phyloP scores from a whole-genome alignment of 495 filamentous ascomycete genomes.

The Penicilliopsis zonata region DNA sequence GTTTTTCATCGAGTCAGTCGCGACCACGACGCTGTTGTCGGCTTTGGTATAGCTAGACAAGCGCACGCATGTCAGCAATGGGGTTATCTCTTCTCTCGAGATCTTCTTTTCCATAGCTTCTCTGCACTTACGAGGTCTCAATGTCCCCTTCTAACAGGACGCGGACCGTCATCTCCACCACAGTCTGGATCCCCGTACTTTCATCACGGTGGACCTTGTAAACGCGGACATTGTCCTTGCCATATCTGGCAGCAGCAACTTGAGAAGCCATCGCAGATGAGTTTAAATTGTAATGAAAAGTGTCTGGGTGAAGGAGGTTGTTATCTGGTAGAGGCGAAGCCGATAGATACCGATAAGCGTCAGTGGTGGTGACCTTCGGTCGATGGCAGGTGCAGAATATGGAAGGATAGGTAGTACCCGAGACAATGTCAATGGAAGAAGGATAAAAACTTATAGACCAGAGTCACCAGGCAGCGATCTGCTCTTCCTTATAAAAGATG shows the following conservation, averaged over 20 bases:
- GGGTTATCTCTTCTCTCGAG: slow-evolving; percentile 6
- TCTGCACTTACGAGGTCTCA: slow-evolving; percentile 62
- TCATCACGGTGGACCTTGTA: slow-evolving; percentile 82
- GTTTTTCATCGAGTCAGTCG: slow-evolving; percentile 97
- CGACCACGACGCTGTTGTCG: slow-evolving; percentile 91
- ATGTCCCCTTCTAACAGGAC: slow-evolving; percentile 85
- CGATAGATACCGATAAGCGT: slow-evolving; percentile 2
- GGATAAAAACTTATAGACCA: too few relatives aligned
- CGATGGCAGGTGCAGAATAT: neutral
- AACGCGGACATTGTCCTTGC: slow-evolving; percentile 97
- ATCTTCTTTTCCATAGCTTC: too few relatives aligned
- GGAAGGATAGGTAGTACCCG: neutral
- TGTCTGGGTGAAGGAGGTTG: slow-evolving; percentile 6
- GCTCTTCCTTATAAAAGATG: slow-evolving; percentile 10
- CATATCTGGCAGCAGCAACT: slow-evolving; percentile 69
- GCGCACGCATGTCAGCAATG: neutral
- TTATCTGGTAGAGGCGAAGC: slow-evolving; percentile 1
- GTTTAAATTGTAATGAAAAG: slow-evolving; percentile 5
- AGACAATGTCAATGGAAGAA: neutral
- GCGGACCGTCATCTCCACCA: slow-evolving; percentile 91
- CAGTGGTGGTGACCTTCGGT: neutral
- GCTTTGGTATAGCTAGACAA: slow-evolving; percentile 69
- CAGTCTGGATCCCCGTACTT: slow-evolving; percentile 63
- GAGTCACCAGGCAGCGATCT: neutral
- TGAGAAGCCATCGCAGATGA: slow-evolving; percentile 34